Evolutionary conservation across 495 filamentous ascomycete species (phyloP).

Genomic region (Trichoderma reesei): DNA sequence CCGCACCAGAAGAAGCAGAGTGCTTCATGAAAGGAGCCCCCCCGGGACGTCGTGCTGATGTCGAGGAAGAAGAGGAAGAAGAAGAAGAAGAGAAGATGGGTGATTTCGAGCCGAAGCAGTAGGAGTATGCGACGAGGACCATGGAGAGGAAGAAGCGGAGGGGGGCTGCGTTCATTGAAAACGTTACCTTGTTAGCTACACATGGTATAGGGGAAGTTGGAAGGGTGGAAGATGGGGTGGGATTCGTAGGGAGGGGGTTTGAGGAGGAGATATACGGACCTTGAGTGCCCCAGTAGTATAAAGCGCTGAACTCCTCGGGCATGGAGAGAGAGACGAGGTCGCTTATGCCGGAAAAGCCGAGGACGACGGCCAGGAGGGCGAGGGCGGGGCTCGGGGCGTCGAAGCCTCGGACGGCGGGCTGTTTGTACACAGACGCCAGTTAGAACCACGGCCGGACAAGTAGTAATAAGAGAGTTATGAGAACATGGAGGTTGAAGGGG

Average conservation of each 20-base stretch:
- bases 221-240: not conserved
- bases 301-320: slow-evolving; percentile 53
- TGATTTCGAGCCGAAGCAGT: slow-evolving; percentile 39
- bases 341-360: slow-evolving; percentile 55
- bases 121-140: slow-evolving; percentile 56
- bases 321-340: slow-evolving; percentile 66
- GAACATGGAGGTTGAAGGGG: too few species aligned
- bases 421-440: not conserved
- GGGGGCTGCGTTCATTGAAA: slow-evolving; percentile 31
- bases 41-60: slow-evolving; percentile 11
- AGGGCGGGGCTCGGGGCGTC: slow-evolving; percentile 53
- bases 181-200: not conserved
- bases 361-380: slow-evolving; percentile 60
- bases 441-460: not conserved
- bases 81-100: slow-evolving; percentile 21
- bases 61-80: not conserved
- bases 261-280: slow-evolving; percentile 14
- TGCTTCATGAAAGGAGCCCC: slow-evolving; percentile 19
- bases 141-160: slow-evolving; percentile 59
- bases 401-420: slow-evolving; percentile 45
- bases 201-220: too few species aligned
- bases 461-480: not conserved
- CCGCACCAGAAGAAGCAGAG: slow-evolving; percentile 33
- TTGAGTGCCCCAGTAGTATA: slow-evolving; percentile 60
- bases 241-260: not conserved